Conservation (phyloP, 2,329 filamentous ascomycete genomes). For the Blastomyces gilchristii region DNA sequence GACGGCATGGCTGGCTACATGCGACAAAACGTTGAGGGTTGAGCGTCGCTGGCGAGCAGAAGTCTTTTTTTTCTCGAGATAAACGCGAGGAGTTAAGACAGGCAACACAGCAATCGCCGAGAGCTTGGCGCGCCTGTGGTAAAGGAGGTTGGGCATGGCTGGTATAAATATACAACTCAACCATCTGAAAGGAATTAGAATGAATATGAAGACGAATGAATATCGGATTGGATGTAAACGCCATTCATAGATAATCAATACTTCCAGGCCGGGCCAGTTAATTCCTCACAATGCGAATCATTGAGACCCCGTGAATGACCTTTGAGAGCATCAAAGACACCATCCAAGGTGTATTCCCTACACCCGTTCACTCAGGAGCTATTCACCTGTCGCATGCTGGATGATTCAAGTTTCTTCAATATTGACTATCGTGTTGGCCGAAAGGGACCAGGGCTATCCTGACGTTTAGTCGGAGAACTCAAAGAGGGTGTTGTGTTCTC, state of each 20-base stretch:
- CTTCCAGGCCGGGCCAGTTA: neutral
- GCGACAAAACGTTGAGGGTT: neutral
- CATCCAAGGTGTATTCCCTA: neutral
- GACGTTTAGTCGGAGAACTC: neutral
- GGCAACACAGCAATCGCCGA: conserved; percentile 6
- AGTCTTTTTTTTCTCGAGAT: conserved; percentile 3
- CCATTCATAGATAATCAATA: neutral
- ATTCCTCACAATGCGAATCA: neutral
- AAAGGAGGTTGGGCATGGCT: too few relatives aligned
- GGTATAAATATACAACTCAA: neutral
- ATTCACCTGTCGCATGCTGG: neutral
- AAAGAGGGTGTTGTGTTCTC: neutral
- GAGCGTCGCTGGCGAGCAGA: neutral
- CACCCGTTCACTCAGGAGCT: neutral
- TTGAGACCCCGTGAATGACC: neutral
- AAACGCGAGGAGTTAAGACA: conserved; percentile 5
- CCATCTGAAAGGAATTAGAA: neutral
- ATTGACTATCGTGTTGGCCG: neutral
- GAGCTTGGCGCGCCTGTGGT: conserved; percentile 4
- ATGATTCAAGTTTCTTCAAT: neutral
- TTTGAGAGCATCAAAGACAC: neutral
- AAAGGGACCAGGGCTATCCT: neutral
- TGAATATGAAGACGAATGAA: neutral
- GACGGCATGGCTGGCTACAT: conserved; percentile 28
- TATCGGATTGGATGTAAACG: neutral